These are phyloP conservation scores for Acer negundo DNA, from an alignment of 345 rosid genomes.

Conservation along the genomic window DNA sequence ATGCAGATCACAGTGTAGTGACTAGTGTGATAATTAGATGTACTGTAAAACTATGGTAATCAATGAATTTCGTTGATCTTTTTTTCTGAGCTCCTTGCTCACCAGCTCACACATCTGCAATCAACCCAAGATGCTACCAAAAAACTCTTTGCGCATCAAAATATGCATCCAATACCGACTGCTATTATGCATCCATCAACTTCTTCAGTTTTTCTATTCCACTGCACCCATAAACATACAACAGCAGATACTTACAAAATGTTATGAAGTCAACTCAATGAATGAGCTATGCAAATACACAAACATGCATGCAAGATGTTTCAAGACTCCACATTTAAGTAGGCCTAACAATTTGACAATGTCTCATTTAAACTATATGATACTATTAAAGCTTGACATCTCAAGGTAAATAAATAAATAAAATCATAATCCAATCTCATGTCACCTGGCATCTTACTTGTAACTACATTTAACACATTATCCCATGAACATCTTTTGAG, in stretches of 20 bases:
- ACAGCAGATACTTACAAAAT: neutral
- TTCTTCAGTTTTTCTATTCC: constrained; percentile 42
- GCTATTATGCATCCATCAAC: constrained; percentile 27
- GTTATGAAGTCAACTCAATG: too few species aligned
- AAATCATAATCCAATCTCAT: neutral
- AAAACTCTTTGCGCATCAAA: neutral
- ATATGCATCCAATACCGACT: neutral
- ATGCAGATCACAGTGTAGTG: neutral
- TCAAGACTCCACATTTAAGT: neutral
- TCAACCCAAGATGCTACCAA: neutral
- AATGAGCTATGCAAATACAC: neutral
- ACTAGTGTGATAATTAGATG: neutral
- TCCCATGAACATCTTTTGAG: neutral
- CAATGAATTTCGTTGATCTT: neutral
- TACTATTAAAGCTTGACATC: neutral
- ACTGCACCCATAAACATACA: constrained; percentile 36
- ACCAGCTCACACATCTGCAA: neutral
- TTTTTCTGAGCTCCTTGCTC: neutral
- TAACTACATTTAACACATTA: neutral
- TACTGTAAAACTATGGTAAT: neutral
- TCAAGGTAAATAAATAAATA: too few species aligned
- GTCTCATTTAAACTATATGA: too few species aligned
- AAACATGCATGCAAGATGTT: neutral
- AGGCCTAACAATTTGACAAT: neutral
- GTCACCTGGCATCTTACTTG: neutral